Base-by-base conservation (phyloP, 2,329 filamentous ascomycete species). In the Nannizziopsis arthrosporioides region DNA sequence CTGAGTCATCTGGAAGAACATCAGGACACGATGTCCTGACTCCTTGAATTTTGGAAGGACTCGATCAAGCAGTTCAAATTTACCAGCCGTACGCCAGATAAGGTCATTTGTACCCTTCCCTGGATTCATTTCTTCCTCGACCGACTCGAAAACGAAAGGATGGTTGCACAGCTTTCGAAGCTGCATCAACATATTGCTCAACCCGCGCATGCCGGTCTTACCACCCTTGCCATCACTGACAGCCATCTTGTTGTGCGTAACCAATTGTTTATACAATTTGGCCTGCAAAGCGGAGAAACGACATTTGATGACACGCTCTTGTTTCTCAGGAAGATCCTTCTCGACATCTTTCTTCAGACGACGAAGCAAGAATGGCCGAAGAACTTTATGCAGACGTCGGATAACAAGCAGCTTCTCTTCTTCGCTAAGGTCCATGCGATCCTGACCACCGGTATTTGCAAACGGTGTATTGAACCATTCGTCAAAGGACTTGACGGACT, bases 151-250 rank as follows among this genome's bases (percentile, higher is more conserved):
- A 18, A 98, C 92, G 62, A 98, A 98, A 0, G 92, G 92, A 72
- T 98, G 92, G 65, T 98, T 98, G 73, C 92, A 98, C 44, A 98
- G 81, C 71, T 98, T 98, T 62, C 92, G 84, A 61, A 98, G 73
- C 70, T 98, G 92, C 92, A 98, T 98, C 53, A 98, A 86, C 89
- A 98, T 98, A 70, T 98, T 98, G 75, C 90, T 96, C 53, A 98
- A 73, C 65, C 92, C 92, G 63, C 88, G 87, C 68, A 93, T 84
- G 57, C 85, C 85, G 41, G 87, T 88, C 78, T 94, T 95, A 60
- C 89, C 89, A 53, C 88, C 89, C 70, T 94, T 94, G 61, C 86
- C 88, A 62, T 96, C 90, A 65, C 87, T 88, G 59, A 98, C 89
- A 58, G 87, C 82, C 63, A 98, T 82, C 65, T 85, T 90, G 70